Base-by-base conservation (phyloP, 169 alveolate species). In the Plasmodium gonderi region DNA sequence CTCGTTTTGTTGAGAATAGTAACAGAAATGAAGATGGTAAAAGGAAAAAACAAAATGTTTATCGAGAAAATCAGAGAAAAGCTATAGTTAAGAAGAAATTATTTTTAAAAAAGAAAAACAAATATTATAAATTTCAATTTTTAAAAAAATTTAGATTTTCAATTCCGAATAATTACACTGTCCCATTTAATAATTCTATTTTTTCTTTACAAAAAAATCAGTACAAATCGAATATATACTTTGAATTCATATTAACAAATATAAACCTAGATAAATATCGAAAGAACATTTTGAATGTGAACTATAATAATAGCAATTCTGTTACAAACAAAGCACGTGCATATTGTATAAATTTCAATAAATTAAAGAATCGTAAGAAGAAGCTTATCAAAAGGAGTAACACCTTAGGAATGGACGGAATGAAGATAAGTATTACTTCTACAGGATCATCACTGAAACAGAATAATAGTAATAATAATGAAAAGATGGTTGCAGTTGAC, bases 201-300 rank as follows among this genome's bases (percentile, higher is more conserved):
- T 87, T 87, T 87, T 87, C 93, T 2, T 47, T 87, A 23, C 93
- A 87, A 75, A 87, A 47, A 87, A 87, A 75, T 75, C 87, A 87
- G 4, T 60, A 75, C 49, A 75, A 36, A n/a, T 87, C 93, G 0
- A 75, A 44, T 40, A 82, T 75, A 0, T 87, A 75, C 8, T 75
- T 75, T 40, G 93, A 87, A 47, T 87, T 74, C 44, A 54, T 87
- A 14, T 51, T 87, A 38, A 87, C 93, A 33, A 87, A 87, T 75
- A 74, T 87, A 49, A 87, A 87, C 11, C 20, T 87, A 44, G 93
- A 75, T 60, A 87, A 75, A 42, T 87, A 87, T 44, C 45, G 87
- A 87, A 75, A 65, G 33, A 60, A 87, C 47, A 75, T 87, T 75
- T 29, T 87, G 42, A 87, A 87, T 44, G 87, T 87, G 33, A 87